Base-by-base conservation (phyloP, 129 eudicot genomes). In the Pseudognaphalium luteoalbum region DNA sequence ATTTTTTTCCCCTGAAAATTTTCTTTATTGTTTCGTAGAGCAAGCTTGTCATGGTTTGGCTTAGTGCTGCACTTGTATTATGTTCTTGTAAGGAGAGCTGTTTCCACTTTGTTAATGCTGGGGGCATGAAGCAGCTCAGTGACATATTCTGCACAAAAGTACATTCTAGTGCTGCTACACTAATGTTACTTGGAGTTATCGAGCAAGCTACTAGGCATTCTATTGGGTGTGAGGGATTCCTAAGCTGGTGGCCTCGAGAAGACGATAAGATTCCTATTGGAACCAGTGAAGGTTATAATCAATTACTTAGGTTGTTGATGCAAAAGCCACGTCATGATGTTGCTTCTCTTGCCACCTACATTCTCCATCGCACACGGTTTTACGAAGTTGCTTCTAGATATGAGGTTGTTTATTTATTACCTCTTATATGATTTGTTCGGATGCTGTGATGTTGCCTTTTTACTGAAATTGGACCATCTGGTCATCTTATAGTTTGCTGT, bases 231-330 rank as follows among this genome's bases (percentile, higher is more conserved):
- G 99, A 95, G 89, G 99, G 97, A 60, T 88, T 95, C 60, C 78
- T 95, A 30, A 94, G 92, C 59, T 95, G 99, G 99, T 95, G 99
- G 97, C 94, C 97, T 54, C 87, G 99, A 65, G 97, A 91, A 78
- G 96, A 89, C 77, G 95, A 88, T 66, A 83, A 44, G 65, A 82
- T 95, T 60, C 99, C 99, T 63, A 71, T 83, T 67, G 89, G 96
- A 78, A 62, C 75, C 51, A 95, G 99, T 88, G 97, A 86, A 68
- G 86, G 96, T 51, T 95, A 95, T 81, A 91, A 87, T 84, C 90
- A 91, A 28, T 78, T 95, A 74, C 79, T 95, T 77, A 91, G 85
- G 82, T 76, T 95, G 81, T 52, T 95, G 73, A 54, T 91, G 89
- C 94, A 89, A 78, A 95, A 87, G 32, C 97, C 86, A 67, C 84